phyloP scores from a whole-genome alignment of 192 early-diverging fungal species.

The Coemansia erecta region DNA sequence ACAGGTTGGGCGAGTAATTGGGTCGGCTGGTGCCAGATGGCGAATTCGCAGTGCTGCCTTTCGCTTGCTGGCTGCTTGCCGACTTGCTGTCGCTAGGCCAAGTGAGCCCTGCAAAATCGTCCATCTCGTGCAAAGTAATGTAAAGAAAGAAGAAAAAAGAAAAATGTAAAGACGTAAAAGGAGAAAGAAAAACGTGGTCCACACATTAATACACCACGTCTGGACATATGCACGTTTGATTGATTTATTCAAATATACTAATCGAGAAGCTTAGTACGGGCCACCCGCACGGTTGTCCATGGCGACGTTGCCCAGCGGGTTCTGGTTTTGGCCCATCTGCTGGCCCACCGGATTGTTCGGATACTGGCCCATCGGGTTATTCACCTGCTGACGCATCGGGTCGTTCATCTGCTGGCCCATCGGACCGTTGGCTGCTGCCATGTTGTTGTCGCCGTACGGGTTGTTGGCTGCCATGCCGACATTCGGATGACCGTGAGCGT shows the following conservation, averaged over 20 bases:
- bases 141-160: slow-evolving; percentile 5
- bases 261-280: background rate
- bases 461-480: background rate
- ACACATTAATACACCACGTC: no score
- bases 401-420: no score
- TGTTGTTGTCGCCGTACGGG: no score
- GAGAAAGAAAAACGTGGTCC: no score
- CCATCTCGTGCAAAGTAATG: slow-evolving; percentile 18
- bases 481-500: background rate
- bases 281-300: background rate
- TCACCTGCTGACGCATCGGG: no score
- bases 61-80: slow-evolving; percentile 1
- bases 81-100: slow-evolving; percentile 17
- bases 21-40: slow-evolving; percentile 14
- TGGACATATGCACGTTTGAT: no score
- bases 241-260: background rate
- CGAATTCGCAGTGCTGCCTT: background rate
- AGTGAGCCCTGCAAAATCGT: slow-evolving; percentile 30
- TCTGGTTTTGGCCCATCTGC: background rate
- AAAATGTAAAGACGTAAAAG: no score
- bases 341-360: no score
- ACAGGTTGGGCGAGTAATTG: slow-evolving; percentile 41
- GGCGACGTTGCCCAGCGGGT: background rate
- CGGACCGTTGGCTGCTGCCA: no score
- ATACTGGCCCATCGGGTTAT: no score